Evolutionary conservation across 83 land plant species (phyloP).

Genomic region (Isoetes engelmannii): DNA sequence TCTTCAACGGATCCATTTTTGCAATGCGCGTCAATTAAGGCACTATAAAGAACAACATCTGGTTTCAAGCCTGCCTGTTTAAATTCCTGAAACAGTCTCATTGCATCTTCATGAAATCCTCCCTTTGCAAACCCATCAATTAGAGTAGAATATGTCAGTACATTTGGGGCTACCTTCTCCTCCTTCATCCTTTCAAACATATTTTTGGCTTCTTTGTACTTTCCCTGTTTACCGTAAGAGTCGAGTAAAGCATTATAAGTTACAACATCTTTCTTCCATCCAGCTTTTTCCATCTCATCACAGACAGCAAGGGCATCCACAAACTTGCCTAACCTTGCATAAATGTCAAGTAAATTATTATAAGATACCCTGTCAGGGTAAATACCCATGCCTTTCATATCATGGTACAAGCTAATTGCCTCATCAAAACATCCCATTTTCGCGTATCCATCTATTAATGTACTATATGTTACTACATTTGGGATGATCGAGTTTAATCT

Average conservation of each 20-base stretch:
- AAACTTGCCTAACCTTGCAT: slow-evolving; percentile 80
- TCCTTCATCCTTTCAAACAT: slow-evolving; percentile 67
- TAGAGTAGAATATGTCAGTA: slow-evolving; percentile 78
- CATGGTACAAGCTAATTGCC: slow-evolving; percentile 54
- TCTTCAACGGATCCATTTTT: slow-evolving; percentile 78
- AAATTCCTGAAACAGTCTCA: slow-evolving; percentile 59
- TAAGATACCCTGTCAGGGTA: slow-evolving; percentile 72
- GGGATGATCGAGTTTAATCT: slow-evolving; percentile 43
- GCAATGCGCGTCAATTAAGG: slow-evolving; percentile 69
- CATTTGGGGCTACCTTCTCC: slow-evolving; percentile 46
- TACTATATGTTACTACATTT: slow-evolving; percentile 90
- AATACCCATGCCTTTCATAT: slow-evolving; percentile 68
- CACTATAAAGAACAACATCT: slow-evolving; percentile 94
- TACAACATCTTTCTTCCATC: slow-evolving; percentile 74
- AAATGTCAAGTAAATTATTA: slow-evolving; percentile 73
- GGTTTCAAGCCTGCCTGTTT: slow-evolving; percentile 65
- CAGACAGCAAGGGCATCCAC: slow-evolving; percentile 53
- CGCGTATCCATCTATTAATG: slow-evolving; percentile 85
- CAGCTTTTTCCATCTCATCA: slow-evolving; percentile 67
- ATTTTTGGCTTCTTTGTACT: slow-evolving; percentile 48
- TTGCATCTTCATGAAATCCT: slow-evolving; percentile 66
- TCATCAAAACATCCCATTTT: slow-evolving; percentile 64
- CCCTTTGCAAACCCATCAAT: slow-evolving; percentile 79
- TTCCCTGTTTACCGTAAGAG: slow-evolving; percentile 93
- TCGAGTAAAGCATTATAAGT: slow-evolving; percentile 86